These are phyloP conservation scores for Rhodotorula sp. DNA, from an alignment of 1,284 basidiomycete genomes.

Conservation along the genomic window DNA sequence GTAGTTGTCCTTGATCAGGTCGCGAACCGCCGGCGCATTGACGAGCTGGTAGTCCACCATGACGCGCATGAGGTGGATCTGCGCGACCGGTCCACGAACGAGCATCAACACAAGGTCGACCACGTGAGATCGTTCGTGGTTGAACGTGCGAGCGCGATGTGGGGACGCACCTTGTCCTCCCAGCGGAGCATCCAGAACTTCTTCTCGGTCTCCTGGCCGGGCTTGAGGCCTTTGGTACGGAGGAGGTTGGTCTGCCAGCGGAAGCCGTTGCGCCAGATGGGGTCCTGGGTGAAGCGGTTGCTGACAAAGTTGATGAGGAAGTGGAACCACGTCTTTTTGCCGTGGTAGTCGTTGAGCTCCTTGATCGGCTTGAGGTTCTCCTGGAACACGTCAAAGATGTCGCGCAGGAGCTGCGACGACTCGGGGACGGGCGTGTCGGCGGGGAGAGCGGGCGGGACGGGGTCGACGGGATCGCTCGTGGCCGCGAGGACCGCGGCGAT, in stretches of 20 bases:
- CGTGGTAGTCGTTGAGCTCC: slow-evolving; percentile 31
- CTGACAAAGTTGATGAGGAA: slow-evolving; percentile 38
- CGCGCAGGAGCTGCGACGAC: slow-evolving; percentile 2
- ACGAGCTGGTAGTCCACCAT: slow-evolving; percentile 35
- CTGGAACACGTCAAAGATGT: slow-evolving; percentile 25
- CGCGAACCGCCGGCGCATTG: slow-evolving; percentile 1
- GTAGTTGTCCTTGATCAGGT: slow-evolving; percentile 28
- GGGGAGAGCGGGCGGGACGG: slow-evolving; percentile 6
- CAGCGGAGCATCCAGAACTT: slow-evolving; percentile 37
- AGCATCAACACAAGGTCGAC: no score
- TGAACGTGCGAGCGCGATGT: not conserved
- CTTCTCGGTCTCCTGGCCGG: slow-evolving; percentile 26
- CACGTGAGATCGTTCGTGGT: no score
- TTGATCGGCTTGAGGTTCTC: slow-evolving; percentile 11
- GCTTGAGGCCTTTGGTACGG: slow-evolving; percentile 23
- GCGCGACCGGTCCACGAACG: not conserved
- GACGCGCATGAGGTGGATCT: slow-evolving; percentile 33
- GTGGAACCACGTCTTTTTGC: slow-evolving; percentile 38
- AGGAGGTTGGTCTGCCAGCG: slow-evolving; percentile 35
- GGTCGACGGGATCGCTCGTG: slow-evolving; percentile 5
- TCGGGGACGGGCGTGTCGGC: slow-evolving; percentile 1
- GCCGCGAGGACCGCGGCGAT: slow-evolving; percentile 4
- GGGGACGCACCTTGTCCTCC: slow-evolving; percentile 39
- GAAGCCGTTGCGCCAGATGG: slow-evolving; percentile 19
- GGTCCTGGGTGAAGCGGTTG: slow-evolving; percentile 10